A percentile compares a stretch with the other conserved stretches of the same genome.
These are phyloP conservation scores for Penicillium sp. DNA, from an alignment of 2,329 filamentous ascomycete genomes.

Conservation along the genomic window DNA sequence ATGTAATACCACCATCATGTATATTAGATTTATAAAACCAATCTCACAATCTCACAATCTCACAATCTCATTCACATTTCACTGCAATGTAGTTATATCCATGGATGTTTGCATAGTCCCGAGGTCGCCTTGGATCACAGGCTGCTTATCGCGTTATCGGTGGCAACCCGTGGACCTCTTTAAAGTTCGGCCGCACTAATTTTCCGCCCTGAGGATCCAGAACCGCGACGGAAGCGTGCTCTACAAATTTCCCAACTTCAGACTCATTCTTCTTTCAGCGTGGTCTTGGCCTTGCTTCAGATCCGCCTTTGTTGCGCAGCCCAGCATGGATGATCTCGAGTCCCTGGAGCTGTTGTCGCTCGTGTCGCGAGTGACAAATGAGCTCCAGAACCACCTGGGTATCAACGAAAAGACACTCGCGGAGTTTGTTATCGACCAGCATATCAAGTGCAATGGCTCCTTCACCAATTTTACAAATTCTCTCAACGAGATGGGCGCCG, in stretches of 20 bases:
- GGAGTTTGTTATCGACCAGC: constrained; percentile 93
- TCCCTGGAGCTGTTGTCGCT: constrained; percentile 91
- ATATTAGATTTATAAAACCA: constrained; percentile 24
- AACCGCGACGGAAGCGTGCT: constrained; percentile 5
- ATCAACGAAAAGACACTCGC: constrained; percentile 92
- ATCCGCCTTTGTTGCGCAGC: constrained; percentile 3
- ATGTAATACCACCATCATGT: constrained; percentile 18
- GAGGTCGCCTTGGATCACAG: not conserved
- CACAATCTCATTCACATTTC: not conserved
- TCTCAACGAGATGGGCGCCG: constrained; percentile 75
- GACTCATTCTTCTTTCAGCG: not conserved
- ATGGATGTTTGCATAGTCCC: not conserved
- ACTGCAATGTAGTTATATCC: not conserved
- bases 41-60: not conserved
- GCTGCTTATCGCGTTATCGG: constrained; percentile 28
- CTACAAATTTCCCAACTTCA: constrained; percentile 22
- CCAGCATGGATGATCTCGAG: constrained; percentile 81
- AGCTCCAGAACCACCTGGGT: constrained; percentile 91
- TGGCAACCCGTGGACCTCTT: constrained; percentile 20
- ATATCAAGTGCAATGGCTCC: constrained; percentile 67
- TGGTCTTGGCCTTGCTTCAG: not conserved
- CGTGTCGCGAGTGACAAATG: constrained; percentile 90
- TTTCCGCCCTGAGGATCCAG: constrained; percentile 32
- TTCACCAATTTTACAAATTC: constrained; percentile 74
- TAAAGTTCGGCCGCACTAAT: constrained; percentile 36